A percentile compares a stretch with the other conserved stretches of the same genome.
phyloP scores from a whole-genome alignment of 116 monocot genomes.

The Zostera marina region DNA sequence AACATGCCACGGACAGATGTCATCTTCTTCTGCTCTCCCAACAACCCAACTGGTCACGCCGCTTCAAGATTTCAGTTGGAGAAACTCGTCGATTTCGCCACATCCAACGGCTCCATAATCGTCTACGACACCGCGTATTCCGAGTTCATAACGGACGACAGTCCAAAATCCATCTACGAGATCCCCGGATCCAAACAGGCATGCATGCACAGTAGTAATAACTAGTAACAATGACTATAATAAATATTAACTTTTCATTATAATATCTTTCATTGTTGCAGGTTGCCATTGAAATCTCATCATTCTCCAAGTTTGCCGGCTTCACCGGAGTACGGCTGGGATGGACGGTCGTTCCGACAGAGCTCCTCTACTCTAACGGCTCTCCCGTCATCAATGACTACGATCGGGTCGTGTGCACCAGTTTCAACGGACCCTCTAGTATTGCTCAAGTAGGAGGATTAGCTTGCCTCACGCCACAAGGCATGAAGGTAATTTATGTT shows the following conservation, averaged over 20 bases:
- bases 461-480: slow-evolving; percentile 58
- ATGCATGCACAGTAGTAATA: too few species aligned
- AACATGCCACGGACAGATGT: slow-evolving; percentile 38
- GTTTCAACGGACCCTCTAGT: slow-evolving; percentile 87
- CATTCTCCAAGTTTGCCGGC: slow-evolving; percentile 81
- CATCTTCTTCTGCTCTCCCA: slow-evolving; percentile 99
- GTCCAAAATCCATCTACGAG: slow-evolving; percentile 79
- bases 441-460: slow-evolving; percentile 66
- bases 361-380: slow-evolving; percentile 45
- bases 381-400: slow-evolving; percentile 42
- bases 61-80: slow-evolving; percentile 46
- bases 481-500: slow-evolving; percentile 23
- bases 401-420: slow-evolving; percentile 61
- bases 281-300: slow-evolving; percentile 88
- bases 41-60: slow-evolving; percentile 86
- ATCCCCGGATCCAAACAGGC: slow-evolving; percentile 75
- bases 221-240: too few species aligned
- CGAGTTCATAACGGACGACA: slow-evolving; percentile 45
- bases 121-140: slow-evolving; percentile 69
- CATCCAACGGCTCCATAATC: slow-evolving; percentile 69
- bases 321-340: slow-evolving; percentile 88
- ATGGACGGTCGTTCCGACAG: slow-evolving; percentile 80
- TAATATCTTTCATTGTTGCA: too few species aligned
- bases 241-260: too few species aligned
- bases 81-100: slow-evolving; percentile 51